Evolutionary conservation across 2,329 filamentous ascomycete species (phyloP).

Genomic region (Lecanicillium sp.): DNA sequence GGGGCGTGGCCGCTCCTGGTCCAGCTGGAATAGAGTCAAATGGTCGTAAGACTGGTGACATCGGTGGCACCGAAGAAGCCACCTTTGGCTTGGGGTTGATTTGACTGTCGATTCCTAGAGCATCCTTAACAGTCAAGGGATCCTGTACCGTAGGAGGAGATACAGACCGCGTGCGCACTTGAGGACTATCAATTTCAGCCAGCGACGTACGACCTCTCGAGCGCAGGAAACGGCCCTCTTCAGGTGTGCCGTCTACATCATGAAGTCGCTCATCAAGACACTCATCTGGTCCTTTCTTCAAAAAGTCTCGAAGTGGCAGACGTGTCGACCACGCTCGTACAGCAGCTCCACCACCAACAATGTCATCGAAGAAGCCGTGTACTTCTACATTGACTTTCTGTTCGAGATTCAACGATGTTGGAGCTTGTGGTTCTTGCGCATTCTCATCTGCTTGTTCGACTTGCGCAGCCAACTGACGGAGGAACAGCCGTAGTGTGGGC

Average conservation of each 20-base stretch:
- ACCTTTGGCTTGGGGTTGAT: slow-evolving; percentile 1
- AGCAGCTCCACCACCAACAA: slow-evolving; percentile 21
- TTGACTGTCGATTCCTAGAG: slow-evolving; percentile 24
- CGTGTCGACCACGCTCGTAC: slow-evolving; percentile 44
- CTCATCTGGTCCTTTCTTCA: slow-evolving; percentile 45
- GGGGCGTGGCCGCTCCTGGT: slow-evolving; percentile 3
- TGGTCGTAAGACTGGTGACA: slow-evolving; percentile 23
- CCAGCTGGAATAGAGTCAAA: slow-evolving; percentile 13
- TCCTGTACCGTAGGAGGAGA: neutral
- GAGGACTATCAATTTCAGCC: slow-evolving; percentile 6
- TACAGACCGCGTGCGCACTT: slow-evolving; percentile 1
- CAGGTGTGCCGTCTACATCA: slow-evolving; percentile 24
- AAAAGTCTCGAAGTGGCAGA: slow-evolving; percentile 44
- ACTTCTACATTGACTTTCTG: slow-evolving; percentile 48
- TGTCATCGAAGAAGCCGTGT: slow-evolving; percentile 53
- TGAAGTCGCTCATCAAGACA: slow-evolving; percentile 47
- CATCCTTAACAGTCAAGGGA: slow-evolving; percentile 18
- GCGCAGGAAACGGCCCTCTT: slow-evolving; percentile 21
- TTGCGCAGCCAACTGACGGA: slow-evolving; percentile 24
- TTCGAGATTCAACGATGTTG: slow-evolving; percentile 36
- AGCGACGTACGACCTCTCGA: slow-evolving; percentile 19
- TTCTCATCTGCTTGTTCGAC: slow-evolving; percentile 26
- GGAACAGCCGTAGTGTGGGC: slow-evolving; percentile 35
- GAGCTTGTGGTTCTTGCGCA: slow-evolving; percentile 24
- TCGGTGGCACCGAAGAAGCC: slow-evolving; percentile 14